Evolutionary conservation across 441 rosid species (phyloP), one percentile per base, ranked within the genome.

Genomic region (Eruca vesicaria): DNA sequence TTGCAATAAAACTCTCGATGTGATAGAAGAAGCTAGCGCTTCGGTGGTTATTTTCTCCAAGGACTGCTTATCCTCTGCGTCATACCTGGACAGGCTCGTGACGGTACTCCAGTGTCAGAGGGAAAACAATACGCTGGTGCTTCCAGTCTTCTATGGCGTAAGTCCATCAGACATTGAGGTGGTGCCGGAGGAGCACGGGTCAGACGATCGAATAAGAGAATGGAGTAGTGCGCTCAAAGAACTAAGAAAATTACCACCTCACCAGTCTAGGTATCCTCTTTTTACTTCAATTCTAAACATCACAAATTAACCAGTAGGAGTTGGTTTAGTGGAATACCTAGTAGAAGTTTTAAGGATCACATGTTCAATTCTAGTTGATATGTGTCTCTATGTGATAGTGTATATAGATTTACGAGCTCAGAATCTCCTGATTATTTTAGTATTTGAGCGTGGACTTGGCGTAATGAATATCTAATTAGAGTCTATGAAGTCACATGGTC

Each of bases 101-200:
- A 26, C 23, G 58, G 56, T 73, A 19, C 6, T 5, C 2, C 36
- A 48, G 9, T 23, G 68, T 10, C 31, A 12, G 23, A 16, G 11
- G 28, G 7, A 20, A 9, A 32, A 2, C 1, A 41, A 55, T 0
- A 43, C 15, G 52, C 36, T 59, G 14, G 73, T 68, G 5, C 8
- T 60, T 33, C 78, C 78, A 6, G 60, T 75, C 4, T 75, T 75
- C 41, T 48, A 48, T 3, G 55, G 55, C 5, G 3, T 48, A 7
- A 48, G 5, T 48, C 21, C 55, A 48, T 48, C 21, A 48, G 21
- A 48, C 0, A 19, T 48, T 7, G 21, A 0, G 0, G 55, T 48
- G 55, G 20, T 3, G 55, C 26, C 2, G 26, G 26, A 23, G 26
- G 55, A 16, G 55, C 20, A 48, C 55, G 55, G 4, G 1, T 48